Conservation (phyloP, 331 rosid genomes). For the Rosa hybrid region DNA sequence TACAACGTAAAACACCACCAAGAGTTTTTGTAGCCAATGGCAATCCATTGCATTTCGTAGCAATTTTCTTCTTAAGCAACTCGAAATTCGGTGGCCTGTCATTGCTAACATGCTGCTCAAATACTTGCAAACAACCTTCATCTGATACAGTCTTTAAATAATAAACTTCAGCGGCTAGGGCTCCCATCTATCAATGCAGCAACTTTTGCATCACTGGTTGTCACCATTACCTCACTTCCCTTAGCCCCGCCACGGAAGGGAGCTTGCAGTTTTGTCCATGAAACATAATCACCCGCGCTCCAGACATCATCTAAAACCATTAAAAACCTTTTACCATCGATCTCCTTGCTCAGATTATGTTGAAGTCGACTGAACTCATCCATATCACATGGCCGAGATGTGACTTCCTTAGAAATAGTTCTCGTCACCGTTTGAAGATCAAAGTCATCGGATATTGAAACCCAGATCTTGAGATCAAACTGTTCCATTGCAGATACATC, state of each 20-base stretch:
- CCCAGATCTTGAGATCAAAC: constrained; percentile 23
- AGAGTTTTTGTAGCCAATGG: constrained; percentile 11
- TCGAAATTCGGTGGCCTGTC: not conserved
- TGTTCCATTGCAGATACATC: not conserved
- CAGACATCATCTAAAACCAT: constrained; percentile 7
- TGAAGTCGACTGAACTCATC: not conserved
- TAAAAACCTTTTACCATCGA: not conserved
- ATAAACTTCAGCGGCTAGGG: not conserved
- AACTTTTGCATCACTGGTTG: constrained; percentile 1
- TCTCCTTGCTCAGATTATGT: not conserved
- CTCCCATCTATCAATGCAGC: not conserved
- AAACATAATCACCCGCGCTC: not conserved
- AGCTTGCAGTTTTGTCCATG: not conserved
- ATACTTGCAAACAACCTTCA: not conserved
- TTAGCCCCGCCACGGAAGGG: not conserved
- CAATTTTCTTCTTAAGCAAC: not conserved
- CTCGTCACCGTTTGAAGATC: constrained; percentile 9
- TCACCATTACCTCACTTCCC: constrained; percentile 1
- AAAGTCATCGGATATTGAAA: constrained; percentile 29
- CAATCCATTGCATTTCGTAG: not conserved
- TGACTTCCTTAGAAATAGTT: not conserved
- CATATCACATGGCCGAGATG: not conserved
- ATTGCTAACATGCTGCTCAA: not conserved
- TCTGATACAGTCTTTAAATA: not conserved
- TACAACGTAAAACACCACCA: constrained; percentile 10